Conservation (phyloP, 202 grass and related monocot genomes). For the Cymbopogon flexuosus region DNA sequence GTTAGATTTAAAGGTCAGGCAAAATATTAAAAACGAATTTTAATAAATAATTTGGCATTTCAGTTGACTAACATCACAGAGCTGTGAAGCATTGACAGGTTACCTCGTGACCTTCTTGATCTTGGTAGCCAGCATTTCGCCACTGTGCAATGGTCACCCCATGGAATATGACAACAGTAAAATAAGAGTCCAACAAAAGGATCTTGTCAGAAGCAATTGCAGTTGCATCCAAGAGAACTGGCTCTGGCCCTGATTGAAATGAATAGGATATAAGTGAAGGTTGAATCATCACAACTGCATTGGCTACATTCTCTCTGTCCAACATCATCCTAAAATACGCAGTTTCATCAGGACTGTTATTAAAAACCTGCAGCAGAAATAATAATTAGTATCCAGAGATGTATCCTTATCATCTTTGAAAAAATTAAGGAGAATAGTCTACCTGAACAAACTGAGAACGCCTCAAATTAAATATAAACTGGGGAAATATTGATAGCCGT, state of each 20-base stretch:
- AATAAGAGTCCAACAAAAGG: slow-evolving; percentile 94
- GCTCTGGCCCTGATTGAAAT: slow-evolving; percentile 68
- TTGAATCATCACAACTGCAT: slow-evolving; percentile 95
- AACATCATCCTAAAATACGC: slow-evolving; percentile 98
- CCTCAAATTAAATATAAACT: slow-evolving; percentile 91
- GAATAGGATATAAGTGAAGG: slow-evolving; percentile 95
- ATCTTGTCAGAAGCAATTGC: slow-evolving; percentile 89
- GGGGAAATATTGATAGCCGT: slow-evolving; percentile 87
- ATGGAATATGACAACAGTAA: slow-evolving; percentile 90
- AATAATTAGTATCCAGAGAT: slow-evolving; percentile 3
- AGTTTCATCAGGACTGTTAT: slow-evolving; percentile 97
- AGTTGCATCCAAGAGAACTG: slow-evolving; percentile 84
- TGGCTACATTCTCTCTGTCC: slow-evolving; percentile 69
- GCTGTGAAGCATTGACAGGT: slow-evolving; percentile 11
- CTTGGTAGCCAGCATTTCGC: slow-evolving; percentile 35
- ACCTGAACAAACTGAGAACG: slow-evolving; percentile 95
- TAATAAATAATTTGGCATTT: background rate
- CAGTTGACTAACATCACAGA: slow-evolving; percentile 1
- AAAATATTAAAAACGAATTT: background rate
- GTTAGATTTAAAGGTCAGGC: background rate
- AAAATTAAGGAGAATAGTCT: background rate
- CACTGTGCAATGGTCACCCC: slow-evolving; percentile 71
- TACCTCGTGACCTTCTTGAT: slow-evolving; percentile 60
- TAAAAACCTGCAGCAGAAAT: slow-evolving; percentile 67
- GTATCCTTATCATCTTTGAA: background rate